Percentiles rank a stretch among this genome's conserved stretches.
Conservation (phyloP, 2,329 filamentous ascomycete species). For the Aspergillus piperis region DNA sequence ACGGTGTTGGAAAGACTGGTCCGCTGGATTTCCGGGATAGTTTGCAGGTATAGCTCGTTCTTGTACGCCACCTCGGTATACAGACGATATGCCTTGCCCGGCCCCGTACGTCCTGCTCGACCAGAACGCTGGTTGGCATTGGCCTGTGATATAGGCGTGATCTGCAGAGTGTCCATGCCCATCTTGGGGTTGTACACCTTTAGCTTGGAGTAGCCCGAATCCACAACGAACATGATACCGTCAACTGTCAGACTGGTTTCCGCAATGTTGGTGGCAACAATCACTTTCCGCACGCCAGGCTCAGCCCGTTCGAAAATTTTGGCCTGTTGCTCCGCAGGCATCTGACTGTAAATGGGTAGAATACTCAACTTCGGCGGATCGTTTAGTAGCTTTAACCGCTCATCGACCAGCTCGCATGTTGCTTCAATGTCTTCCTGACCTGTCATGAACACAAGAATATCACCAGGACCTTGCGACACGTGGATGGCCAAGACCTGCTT, state of each 20-base stretch:
- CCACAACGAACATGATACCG: constrained; percentile 98
- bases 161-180: constrained; percentile 98
- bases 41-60: constrained; percentile 94
- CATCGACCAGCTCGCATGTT: constrained; percentile 89
- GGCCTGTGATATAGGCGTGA: constrained; percentile 95
- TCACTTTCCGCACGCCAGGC: constrained; percentile 91
- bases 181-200: constrained; percentile 99
- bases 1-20: constrained; percentile 96
- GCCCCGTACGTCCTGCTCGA: constrained; percentile 89
- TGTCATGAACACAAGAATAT: constrained; percentile 99
- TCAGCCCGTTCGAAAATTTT: constrained; percentile 95
- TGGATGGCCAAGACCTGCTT: constrained; percentile 95
- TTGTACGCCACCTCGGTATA: constrained; percentile 94
- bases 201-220: constrained; percentile 92
- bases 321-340: constrained; percentile 96
- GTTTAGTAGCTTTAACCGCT: constrained; percentile 83
- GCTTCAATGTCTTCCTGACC: constrained; percentile 98
- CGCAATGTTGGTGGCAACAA: constrained; percentile 97
- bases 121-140: constrained; percentile 93
- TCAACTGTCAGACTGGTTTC: constrained; percentile 98
- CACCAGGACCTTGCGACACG: constrained; percentile 86
- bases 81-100: constrained; percentile 90
- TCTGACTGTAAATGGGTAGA: constrained; percentile 97
- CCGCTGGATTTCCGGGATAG: constrained; percentile 95
- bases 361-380: constrained; percentile 94